phyloP scores from a whole-genome alignment of 2,329 filamentous ascomycete genomes.

The Neurospora sp. region DNA sequence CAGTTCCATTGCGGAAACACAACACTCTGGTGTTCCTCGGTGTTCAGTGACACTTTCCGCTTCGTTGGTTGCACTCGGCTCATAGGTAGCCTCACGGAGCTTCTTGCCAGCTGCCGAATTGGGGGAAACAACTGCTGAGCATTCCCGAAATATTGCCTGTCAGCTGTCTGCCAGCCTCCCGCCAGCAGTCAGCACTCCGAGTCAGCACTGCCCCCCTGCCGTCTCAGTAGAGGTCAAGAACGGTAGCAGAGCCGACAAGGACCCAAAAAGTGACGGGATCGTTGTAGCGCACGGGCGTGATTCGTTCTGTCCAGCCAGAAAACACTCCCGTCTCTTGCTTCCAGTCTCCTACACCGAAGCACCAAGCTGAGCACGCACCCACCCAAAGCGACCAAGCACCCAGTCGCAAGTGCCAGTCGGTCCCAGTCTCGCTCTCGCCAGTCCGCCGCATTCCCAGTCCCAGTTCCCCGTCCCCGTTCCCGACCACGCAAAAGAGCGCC shows the following conservation, averaged over 20 bases:
- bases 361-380: neutral
- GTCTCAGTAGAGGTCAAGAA: neutral
- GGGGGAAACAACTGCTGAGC: neutral
- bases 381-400: neutral
- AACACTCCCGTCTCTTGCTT: neutral
- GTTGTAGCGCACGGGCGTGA: neutral
- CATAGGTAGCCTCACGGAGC: neutral
- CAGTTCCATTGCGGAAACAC: too few relatives aligned
- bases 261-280: neutral
- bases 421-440: neutral
- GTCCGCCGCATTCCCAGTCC: conserved; percentile 3
- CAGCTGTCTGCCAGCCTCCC: neutral
- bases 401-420: neutral
- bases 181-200: neutral
- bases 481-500: conserved; percentile 14
- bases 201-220: neutral
- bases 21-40: neutral
- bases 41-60: neutral
- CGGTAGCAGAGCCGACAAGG: neutral
- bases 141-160: neutral
- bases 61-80: neutral
- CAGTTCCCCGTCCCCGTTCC: conserved; percentile 17
- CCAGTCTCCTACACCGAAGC: neutral
- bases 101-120: neutral
- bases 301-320: neutral